phyloP scores from a whole-genome alignment of 306 rosid genomes.

The Dryas drummondii region DNA sequence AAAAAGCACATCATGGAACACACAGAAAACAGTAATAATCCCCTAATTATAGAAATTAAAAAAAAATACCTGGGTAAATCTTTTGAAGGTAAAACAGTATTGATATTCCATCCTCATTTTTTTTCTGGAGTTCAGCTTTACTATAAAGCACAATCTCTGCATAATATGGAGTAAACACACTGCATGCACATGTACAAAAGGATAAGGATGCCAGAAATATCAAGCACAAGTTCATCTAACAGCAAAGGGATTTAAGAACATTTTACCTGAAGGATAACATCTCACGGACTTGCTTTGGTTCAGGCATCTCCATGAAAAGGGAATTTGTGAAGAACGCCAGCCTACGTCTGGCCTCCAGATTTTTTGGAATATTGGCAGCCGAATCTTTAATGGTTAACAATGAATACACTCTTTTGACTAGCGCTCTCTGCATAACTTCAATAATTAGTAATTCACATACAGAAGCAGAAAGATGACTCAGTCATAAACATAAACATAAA shows the following conservation, averaged over 20 bases:
- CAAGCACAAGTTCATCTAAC: conserved; percentile 5
- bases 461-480: background rate
- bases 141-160: conserved; percentile 91
- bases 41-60: background rate
- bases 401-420: conserved; percentile 76
- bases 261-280: conserved; percentile 81
- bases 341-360: conserved; percentile 92
- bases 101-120: conserved; percentile 94
- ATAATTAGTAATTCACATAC: conserved; percentile 23
- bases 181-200: conserved; percentile 42
- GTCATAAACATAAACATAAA: background rate
- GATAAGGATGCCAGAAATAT: conserved; percentile 29
- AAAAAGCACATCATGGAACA: background rate
- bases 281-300: conserved; percentile 69
- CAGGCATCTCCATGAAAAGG: conserved; percentile 88
- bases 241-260: background rate
- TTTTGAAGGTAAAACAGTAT: conserved; percentile 88
- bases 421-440: conserved; percentile 51
- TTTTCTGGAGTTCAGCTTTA: conserved; percentile 73
- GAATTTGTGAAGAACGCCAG: conserved; percentile 85
- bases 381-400: conserved; percentile 90
- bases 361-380: conserved; percentile 79
- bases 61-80: conserved; percentile 57
- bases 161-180: conserved; percentile 96
- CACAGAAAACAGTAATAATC: background rate